A percentile compares a stretch with the other conserved stretches of the same genome.
phyloP scores from a whole-genome alignment of 2,329 filamentous ascomycete species.

The Parascedosporium putredinis region DNA sequence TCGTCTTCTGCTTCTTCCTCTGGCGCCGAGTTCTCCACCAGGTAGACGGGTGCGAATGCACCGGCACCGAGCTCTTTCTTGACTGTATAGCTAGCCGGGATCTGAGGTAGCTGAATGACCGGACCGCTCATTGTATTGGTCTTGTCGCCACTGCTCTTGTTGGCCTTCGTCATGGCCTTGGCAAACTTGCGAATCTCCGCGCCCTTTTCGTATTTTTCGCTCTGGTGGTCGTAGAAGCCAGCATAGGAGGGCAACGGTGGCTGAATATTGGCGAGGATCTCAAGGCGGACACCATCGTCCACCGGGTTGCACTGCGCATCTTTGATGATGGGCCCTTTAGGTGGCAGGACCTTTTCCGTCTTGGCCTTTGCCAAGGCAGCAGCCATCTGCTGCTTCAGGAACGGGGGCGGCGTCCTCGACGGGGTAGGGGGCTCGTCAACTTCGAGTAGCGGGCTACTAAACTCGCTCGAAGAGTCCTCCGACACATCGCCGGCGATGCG shows the following conservation, averaged over 20 bases:
- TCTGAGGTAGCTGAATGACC: slow-evolving; percentile 57
- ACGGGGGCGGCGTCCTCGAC: slow-evolving; percentile 26
- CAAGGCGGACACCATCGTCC: slow-evolving; percentile 60
- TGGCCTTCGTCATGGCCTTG: slow-evolving; percentile 52
- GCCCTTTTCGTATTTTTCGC: slow-evolving; percentile 53
- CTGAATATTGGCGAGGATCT: slow-evolving; percentile 64
- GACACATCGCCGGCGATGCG: slow-evolving; percentile 14
- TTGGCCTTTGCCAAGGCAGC: slow-evolving; percentile 17
- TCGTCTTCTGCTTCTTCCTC: slow-evolving; percentile 36
- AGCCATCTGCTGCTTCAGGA: slow-evolving; percentile 6
- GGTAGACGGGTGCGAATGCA: slow-evolving; percentile 90
- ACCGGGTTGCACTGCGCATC: slow-evolving; percentile 84
- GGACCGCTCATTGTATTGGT: slow-evolving; percentile 46
- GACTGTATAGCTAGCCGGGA: slow-evolving; percentile 60
- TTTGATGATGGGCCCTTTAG: slow-evolving; percentile 64
- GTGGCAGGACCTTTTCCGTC: slow-evolving; percentile 29
- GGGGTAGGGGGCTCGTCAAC: slow-evolving; percentile 39
- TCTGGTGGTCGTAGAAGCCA: slow-evolving; percentile 68
- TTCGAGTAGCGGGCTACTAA: slow-evolving; percentile 68
- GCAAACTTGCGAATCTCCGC: slow-evolving; percentile 73
- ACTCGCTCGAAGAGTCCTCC: slow-evolving; percentile 17
- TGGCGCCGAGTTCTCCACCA: slow-evolving; percentile 63
- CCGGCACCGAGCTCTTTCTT: slow-evolving; percentile 83
- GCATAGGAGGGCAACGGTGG: slow-evolving; percentile 64
- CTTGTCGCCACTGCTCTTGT: slow-evolving; percentile 49